These are phyloP conservation scores for Coelastrella sp. DNA, from an alignment of 139 green algal genomes.

Conservation along the genomic window DNA sequence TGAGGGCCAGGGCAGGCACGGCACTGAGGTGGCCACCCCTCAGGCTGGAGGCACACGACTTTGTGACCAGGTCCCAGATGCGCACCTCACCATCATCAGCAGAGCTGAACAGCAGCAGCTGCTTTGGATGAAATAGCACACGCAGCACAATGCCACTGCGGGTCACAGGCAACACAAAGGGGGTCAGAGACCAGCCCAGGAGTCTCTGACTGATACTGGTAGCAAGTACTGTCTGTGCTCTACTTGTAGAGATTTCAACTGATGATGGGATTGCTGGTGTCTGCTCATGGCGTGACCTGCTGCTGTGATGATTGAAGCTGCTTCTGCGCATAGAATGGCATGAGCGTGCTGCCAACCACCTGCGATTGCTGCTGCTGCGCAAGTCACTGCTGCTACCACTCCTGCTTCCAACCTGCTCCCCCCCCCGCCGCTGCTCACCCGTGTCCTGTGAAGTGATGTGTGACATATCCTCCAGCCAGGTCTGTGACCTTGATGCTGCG, in stretches of 20 bases:
- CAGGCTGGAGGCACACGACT: conserved; percentile 63
- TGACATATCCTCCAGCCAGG: conserved; percentile 85
- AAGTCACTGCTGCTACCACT: conserved; percentile 12
- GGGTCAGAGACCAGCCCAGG: neutral
- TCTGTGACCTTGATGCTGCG: conserved; percentile 82
- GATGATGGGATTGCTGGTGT: neutral
- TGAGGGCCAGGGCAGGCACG: conserved; percentile 84
- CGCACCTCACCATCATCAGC: conserved; percentile 81
- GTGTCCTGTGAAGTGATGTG: conserved; percentile 90
- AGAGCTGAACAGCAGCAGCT: conserved; percentile 82
- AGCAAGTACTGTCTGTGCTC: too few species aligned
- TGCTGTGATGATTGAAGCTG: neutral
- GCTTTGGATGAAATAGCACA: conserved; percentile 88
- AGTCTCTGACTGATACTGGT: too few species aligned
- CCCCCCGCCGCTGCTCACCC: conserved; percentile 56
- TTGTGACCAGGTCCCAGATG: conserved; percentile 86
- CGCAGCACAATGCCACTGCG: conserved; percentile 59
- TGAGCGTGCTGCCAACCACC: neutral
- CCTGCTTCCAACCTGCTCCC: too few species aligned
- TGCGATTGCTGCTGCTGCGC: neutral
- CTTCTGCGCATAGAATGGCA: neutral
- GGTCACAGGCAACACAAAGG: neutral
- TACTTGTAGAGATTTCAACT: too few species aligned
- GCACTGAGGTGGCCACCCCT: conserved; percentile 81
- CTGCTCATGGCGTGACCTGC: neutral